Evolutionary conservation across 768 basidiomycete species (phyloP).

Genomic region (Tremella fuciformis): DNA sequence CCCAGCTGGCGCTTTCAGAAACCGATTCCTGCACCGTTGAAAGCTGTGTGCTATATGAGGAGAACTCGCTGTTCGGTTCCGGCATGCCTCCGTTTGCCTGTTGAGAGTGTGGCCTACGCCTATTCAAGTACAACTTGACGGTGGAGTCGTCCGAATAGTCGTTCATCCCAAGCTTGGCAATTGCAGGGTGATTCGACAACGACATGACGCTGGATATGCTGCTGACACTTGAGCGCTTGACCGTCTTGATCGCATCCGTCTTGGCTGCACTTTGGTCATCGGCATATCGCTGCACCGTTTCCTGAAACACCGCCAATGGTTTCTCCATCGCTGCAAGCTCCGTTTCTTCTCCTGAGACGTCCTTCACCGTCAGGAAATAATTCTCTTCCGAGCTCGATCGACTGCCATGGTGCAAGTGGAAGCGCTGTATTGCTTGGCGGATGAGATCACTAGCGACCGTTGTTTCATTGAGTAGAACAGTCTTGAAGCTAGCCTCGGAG

Average conservation of each 20-base stretch:
- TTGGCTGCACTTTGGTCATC: conserved; percentile 52
- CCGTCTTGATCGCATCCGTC: conserved; percentile 55
- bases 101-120: conserved; percentile 52
- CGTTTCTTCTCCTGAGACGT: conserved; percentile 79
- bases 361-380: conserved; percentile 90
- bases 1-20: conserved; percentile 53
- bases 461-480: conserved; percentile 81
- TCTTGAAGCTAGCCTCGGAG: conserved; percentile 97
- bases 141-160: conserved; percentile 96
- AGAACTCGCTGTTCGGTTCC: conserved; percentile 35
- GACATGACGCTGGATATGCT: conserved; percentile 91
- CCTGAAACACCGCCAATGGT: conserved; percentile 86
- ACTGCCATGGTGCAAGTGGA: conserved; percentile 60
- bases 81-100: conserved; percentile 24
- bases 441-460: conserved; percentile 83
- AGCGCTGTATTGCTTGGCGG: conserved; percentile 88
- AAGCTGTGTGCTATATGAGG: conserved; percentile 40
- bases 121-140: conserved; percentile 93
- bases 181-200: conserved; percentile 90
- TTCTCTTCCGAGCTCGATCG: conserved; percentile 60
- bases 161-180: conserved; percentile 89
- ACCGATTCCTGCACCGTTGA: conserved; percentile 53
- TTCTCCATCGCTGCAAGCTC: conserved; percentile 65
- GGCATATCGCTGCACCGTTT: conserved; percentile 60
- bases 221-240: conserved; percentile 88